Evolutionary conservation across 1,139 yeast species (phyloP), one percentile per base, ranked within the genome.

Genomic region (Nakaseomyces bracarensis): DNA sequence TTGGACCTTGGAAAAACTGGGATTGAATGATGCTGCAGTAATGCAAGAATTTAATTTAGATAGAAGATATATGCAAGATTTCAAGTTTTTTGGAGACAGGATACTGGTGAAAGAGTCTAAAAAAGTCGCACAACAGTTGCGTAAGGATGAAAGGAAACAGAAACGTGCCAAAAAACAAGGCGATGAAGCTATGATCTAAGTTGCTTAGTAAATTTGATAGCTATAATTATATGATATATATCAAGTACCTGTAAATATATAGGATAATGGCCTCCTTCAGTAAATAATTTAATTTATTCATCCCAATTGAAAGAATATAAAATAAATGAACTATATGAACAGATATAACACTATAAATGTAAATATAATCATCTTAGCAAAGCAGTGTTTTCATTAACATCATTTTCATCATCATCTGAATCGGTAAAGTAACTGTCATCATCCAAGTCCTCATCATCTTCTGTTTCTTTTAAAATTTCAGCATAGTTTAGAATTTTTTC

Each of bases 1-100:
- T 64, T 81, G 86, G 78, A 72, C 95, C 40, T 78, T 89, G 49
- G 84, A 83, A 55, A 86, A 86, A 64, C 71, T 91, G 44, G 97
- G 97, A 1, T 71, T 91, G 48, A 78, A 84, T 25, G 97, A 91
- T 63, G 82, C 75, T 47, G 81, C 81, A 20, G 78, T 87, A 22
- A 75, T 75, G 40, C 69, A 75, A 54, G 96, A 89, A 67, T 89
- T 89, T 71, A 80, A 78, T 63, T 75, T 89, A 80, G 84, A 82
- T 53, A 78, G 77, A 61, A 76, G 77, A 60, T 89, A 89, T 70
- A 76, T 86, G 75, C 89, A 84, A 66, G 84, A 83, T 60, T 84
- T 77, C 66, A 73, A 80, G 64, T 81, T 87, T 61, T 87, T 87
- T 77, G 95, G 94, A 25, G 73, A 69, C 40, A 61, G 67, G 50